Conservation (phyloP, 31 red algal species). For the Odonthalia washingtoniensis region DNA sequence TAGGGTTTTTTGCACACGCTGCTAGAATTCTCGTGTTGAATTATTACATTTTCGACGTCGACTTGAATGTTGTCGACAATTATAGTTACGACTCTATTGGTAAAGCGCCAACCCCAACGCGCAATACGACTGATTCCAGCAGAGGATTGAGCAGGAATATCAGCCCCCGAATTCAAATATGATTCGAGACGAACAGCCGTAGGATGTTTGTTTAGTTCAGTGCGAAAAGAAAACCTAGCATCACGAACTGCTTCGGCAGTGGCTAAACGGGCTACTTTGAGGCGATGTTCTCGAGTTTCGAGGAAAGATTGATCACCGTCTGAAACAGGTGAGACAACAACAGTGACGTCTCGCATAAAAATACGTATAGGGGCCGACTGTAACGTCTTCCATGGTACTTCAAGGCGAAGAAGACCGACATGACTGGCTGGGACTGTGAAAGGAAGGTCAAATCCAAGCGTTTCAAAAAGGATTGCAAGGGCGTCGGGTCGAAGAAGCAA, state of each 20-base stretch:
- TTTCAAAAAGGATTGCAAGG: conserved; percentile 85
- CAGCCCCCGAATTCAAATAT: conserved; percentile 12
- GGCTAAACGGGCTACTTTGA: conserved; percentile 79
- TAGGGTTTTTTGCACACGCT: conserved; percentile 76
- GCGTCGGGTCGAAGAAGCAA: conserved; percentile 93
- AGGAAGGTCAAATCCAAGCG: conserved; percentile 83
- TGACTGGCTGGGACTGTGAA: conserved; percentile 81
- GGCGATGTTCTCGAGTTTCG: conserved; percentile 68
- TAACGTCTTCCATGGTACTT: conserved; percentile 97
- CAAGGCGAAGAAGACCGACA: conserved; percentile 84
- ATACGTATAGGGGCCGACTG: conserved; percentile 84
- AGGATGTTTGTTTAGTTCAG: not conserved
- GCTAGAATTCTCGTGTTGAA: conserved; percentile 84
- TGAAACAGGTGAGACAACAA: conserved; percentile 81
- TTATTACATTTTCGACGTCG: conserved; percentile 88
- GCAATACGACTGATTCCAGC: conserved; percentile 13
- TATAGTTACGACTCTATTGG: conserved; percentile 77
- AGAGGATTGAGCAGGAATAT: conserved; percentile 5
- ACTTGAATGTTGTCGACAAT: conserved; percentile 94
- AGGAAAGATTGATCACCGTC: conserved; percentile 78
- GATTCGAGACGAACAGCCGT: too few species aligned
- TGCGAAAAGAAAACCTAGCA: conserved; percentile 67
- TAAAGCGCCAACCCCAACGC: conserved; percentile 80
- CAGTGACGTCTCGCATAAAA: conserved; percentile 83
- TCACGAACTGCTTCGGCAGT: conserved; percentile 90